These are phyloP conservation scores for Linum tenue DNA, from an alignment of 345 rosid species.

Conservation along the genomic window DNA sequence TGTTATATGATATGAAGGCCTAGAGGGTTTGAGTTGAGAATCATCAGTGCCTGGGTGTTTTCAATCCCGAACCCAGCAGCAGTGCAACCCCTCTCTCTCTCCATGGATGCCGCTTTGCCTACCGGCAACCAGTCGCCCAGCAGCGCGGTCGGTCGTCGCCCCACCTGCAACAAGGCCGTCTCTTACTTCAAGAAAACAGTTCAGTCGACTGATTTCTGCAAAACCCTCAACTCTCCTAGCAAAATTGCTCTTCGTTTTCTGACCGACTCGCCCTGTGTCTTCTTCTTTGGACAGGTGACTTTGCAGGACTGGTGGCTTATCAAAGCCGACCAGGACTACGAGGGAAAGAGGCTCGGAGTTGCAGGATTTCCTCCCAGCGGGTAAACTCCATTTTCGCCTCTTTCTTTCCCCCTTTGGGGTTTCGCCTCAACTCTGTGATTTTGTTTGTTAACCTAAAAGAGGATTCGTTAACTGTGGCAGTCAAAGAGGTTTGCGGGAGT, in stretches of 20 bases:
- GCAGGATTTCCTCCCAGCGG: constrained; percentile 43
- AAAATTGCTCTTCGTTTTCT: background rate
- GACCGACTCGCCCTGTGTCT: background rate
- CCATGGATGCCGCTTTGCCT: too few relatives aligned
- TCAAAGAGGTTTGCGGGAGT: constrained; percentile 41
- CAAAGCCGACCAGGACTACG: constrained; percentile 30
- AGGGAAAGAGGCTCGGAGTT: constrained; percentile 61
- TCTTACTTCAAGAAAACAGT: too few relatives aligned
- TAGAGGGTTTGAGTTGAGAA: too few relatives aligned
- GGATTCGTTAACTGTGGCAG: constrained; percentile 11
- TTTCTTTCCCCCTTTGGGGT: background rate
- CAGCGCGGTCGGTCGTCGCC: too few relatives aligned
- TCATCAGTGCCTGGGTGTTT: too few relatives aligned
- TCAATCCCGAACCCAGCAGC: too few relatives aligned
- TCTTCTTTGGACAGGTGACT: constrained; percentile 31
- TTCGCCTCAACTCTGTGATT: background rate
- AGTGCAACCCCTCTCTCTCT: too few relatives aligned
- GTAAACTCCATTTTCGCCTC: constrained; percentile 22
- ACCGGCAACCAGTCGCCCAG: too few relatives aligned
- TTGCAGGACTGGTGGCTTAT: constrained; percentile 74
- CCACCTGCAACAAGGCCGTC: too few relatives aligned
- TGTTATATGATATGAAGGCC: too few relatives aligned
- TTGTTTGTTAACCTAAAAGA: background rate
- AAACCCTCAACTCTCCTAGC: too few relatives aligned
- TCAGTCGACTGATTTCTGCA: too few relatives aligned